Percentiles rank a stretch among this genome's conserved stretches.
phyloP scores from a whole-genome alignment of 2,329 filamentous ascomycete genomes.

The Rhynchosporium secalis region DNA sequence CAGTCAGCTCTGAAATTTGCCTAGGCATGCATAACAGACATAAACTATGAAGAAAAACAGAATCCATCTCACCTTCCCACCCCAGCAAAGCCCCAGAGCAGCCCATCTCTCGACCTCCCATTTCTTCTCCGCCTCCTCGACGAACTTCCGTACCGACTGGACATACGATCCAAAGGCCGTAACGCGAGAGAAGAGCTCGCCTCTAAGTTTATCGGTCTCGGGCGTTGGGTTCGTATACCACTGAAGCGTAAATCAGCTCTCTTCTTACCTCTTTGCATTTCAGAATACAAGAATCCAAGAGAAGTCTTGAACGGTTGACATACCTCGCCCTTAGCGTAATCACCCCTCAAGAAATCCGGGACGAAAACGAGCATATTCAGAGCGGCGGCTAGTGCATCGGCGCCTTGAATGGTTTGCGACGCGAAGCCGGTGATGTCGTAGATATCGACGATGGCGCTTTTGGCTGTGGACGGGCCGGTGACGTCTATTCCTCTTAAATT shows the following conservation, averaged over 20 bases:
- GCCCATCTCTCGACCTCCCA: constrained; percentile 52
- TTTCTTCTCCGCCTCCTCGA: constrained; percentile 42
- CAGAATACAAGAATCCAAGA: constrained; percentile 36
- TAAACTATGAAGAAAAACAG: not conserved
- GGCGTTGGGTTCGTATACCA: constrained; percentile 59
- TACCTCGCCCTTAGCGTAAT: constrained; percentile 42
- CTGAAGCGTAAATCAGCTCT: constrained; percentile 28
- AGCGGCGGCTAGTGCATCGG: constrained; percentile 60
- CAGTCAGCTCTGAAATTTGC: not conserved
- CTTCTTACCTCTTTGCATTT: not conserved
- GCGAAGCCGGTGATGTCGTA: constrained; percentile 68
- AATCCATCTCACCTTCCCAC: constrained; percentile 32
- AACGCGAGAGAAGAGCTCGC: constrained; percentile 17
- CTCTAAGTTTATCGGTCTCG: constrained; percentile 51
- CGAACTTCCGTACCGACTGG: constrained; percentile 37
- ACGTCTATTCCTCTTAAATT: constrained; percentile 39
- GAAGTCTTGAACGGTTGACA: constrained; percentile 39
- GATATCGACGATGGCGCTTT: constrained; percentile 60
- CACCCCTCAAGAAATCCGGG: constrained; percentile 83
- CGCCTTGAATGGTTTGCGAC: constrained; percentile 67
- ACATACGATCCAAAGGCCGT: constrained; percentile 14
- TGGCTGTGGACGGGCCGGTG: constrained; percentile 47
- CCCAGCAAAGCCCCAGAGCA: constrained; percentile 36
- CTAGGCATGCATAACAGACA: too few relatives aligned
- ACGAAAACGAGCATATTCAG: constrained; percentile 70